phyloP scores from a whole-genome alignment of 1,139 yeast species.

The Kazachstania sp. region DNA sequence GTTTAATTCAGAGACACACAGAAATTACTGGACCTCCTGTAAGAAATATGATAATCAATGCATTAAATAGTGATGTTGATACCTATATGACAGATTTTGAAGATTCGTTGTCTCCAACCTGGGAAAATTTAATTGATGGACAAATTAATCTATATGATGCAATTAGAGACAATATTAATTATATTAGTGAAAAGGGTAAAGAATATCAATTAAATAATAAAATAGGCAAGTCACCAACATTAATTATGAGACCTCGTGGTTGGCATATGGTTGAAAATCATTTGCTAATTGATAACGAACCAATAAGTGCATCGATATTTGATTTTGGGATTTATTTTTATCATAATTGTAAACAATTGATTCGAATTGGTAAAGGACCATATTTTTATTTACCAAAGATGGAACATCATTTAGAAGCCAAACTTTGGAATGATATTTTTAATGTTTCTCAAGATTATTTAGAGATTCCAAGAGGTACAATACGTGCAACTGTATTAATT shows the following conservation, averaged over 20 bases:
- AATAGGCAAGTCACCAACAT: constrained; percentile 42
- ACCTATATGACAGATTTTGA: constrained; percentile 92
- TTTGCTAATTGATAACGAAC: constrained; percentile 61
- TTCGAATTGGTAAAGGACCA: constrained; percentile 60
- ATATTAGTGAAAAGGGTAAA: constrained; percentile 36
- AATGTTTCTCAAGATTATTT: constrained; percentile 60
- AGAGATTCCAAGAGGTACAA: constrained; percentile 57
- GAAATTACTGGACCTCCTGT: constrained; percentile 90
- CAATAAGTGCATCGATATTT: constrained; percentile 66
- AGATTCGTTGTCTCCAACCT: constrained; percentile 92
- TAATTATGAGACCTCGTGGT: constrained; percentile 81
- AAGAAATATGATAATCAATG: constrained; percentile 89
- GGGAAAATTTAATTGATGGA: constrained; percentile 81
- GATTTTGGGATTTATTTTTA: constrained; percentile 72
- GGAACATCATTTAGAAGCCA: constrained; percentile 73
- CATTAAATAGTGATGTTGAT: constrained; percentile 79
- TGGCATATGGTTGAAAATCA: constrained; percentile 79
- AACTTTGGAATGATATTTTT: constrained; percentile 69
- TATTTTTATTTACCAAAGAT: constrained; percentile 71
- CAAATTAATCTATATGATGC: constrained; percentile 92
- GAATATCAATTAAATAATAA: constrained; percentile 38
- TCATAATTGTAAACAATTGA: constrained; percentile 54
- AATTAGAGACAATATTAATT: constrained; percentile 56
- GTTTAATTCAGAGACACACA: constrained; percentile 59
- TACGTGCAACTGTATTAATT: constrained; percentile 63